Percentiles rank a stretch among this genome's conserved stretches.
Evolutionary conservation across 495 filamentous ascomycete genomes (phyloP).

Genomic region (Penicillium fimorum): DNA sequence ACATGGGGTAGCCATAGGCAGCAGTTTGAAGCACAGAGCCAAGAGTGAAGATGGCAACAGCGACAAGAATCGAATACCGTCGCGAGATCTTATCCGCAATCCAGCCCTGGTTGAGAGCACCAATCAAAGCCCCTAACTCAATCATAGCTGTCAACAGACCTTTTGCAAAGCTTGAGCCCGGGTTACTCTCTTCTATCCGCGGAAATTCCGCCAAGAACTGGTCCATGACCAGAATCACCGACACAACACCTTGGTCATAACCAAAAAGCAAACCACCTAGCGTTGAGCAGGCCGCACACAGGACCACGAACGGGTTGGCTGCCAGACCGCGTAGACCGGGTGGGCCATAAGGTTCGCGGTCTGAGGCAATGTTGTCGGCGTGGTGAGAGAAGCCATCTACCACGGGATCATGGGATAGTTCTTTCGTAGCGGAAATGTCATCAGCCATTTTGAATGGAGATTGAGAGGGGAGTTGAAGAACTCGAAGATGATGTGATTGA

Average conservation of each 20-base stretch:
- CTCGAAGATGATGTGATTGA: background rate
- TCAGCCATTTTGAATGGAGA: constrained; percentile 15
- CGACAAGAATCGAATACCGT: constrained; percentile 56
- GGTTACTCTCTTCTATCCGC: constrained; percentile 37
- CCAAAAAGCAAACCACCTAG: constrained; percentile 58
- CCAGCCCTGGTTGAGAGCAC: constrained; percentile 58
- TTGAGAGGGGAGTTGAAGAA: background rate
- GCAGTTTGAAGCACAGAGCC: constrained; percentile 57
- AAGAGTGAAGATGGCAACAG: constrained; percentile 54
- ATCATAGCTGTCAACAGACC: constrained; percentile 61
- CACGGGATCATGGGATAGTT: constrained; percentile 18
- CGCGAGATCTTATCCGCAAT: constrained; percentile 59
- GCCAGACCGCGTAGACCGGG: constrained; percentile 49
- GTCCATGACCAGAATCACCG: constrained; percentile 56
- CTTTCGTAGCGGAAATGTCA: constrained; percentile 15
- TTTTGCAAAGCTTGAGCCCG: constrained; percentile 56
- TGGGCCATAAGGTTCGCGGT: constrained; percentile 47
- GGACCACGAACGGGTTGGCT: constrained; percentile 48
- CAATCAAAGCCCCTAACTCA: constrained; percentile 55
- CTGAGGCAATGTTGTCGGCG: constrained; percentile 38
- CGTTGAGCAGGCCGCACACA: constrained; percentile 55
- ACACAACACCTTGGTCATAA: constrained; percentile 58
- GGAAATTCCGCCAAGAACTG: constrained; percentile 54
- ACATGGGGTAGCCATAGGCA: constrained; percentile 54
- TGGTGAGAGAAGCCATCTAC: constrained; percentile 42